Percentiles rank a stretch among this genome's conserved stretches.
Conservation (phyloP, 805 yeast genomes). For the Pichia membranifaciens region DNA sequence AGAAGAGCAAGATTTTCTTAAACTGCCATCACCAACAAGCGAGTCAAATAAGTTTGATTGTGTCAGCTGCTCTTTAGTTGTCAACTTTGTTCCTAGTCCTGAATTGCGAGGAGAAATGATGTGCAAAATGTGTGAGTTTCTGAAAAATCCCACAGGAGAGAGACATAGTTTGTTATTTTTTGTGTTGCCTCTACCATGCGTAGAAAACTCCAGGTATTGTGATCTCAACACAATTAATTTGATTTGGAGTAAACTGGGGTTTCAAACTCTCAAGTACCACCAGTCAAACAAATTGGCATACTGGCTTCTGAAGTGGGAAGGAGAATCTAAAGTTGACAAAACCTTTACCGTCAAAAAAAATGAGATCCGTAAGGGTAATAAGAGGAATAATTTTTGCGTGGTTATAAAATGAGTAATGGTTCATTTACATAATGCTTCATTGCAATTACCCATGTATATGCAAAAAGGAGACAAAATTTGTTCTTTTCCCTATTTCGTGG, state of each 20-base stretch:
- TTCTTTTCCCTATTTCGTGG: too few species aligned
- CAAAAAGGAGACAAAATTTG: too few species aligned
- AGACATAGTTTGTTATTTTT: constrained; percentile 49
- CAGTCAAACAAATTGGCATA: constrained; percentile 70
- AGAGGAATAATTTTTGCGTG: constrained; percentile 68
- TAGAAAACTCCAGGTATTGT: constrained; percentile 75
- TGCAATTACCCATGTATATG: too few species aligned
- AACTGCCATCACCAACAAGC: constrained; percentile 51
- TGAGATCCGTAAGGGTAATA: constrained; percentile 50
- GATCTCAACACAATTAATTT: constrained; percentile 12
- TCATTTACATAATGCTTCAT: too few species aligned
- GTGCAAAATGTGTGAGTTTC: constrained; percentile 48
- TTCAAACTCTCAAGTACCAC: constrained; percentile 38
- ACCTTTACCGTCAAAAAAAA: constrained; percentile 33
- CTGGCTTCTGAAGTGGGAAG: constrained; percentile 54
- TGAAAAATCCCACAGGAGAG: constrained; percentile 32
- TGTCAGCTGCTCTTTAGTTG: constrained; percentile 78
- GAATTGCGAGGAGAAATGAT: constrained; percentile 74
- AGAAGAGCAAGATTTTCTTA: constrained; percentile 77
- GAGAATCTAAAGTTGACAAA: constrained; percentile 17
- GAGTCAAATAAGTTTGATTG: constrained; percentile 50
- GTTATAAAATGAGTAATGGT: constrained; percentile 25
- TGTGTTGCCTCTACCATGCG: constrained; percentile 86
- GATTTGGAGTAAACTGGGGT: constrained; percentile 54
- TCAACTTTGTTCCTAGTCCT: constrained; percentile 81